Percentiles rank a stretch among this genome's conserved stretches.
Conservation (phyloP, 2,329 filamentous ascomycete genomes). For the Tolypocladium sp. region DNA sequence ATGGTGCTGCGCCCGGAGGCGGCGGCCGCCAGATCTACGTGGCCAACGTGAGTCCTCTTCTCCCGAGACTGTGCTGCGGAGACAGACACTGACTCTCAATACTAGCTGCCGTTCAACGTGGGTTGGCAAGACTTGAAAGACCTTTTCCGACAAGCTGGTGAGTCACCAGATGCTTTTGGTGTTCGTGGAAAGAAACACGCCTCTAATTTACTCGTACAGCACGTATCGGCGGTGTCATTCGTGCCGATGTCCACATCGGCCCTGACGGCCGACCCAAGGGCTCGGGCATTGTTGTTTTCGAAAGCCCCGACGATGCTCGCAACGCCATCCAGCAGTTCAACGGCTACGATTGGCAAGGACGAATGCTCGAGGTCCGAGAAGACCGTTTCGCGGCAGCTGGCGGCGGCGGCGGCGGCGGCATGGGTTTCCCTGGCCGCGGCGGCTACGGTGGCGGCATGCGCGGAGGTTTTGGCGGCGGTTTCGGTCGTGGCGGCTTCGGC, state of each 20-base stretch:
- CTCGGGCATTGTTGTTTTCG: constrained; percentile 93
- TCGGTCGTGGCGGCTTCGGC: constrained; percentile 36
- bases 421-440: constrained; percentile 47
- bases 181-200: constrained; percentile 4
- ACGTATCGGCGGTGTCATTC: constrained; percentile 71
- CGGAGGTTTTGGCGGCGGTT: constrained; percentile 49
- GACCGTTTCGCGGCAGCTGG: constrained; percentile 72
- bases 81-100: constrained; percentile 5
- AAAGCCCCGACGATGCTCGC: constrained; percentile 86
- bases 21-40: constrained; percentile 87
- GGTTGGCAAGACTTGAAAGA: constrained; percentile 99
- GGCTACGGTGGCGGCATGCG: constrained; percentile 50
- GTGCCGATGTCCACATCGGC: constrained; percentile 88
- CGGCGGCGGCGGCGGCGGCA: constrained; percentile 41
- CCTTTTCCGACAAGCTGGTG: constrained; percentile 95
- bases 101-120: constrained; percentile 88
- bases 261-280: constrained; percentile 92
- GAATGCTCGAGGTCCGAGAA: constrained; percentile 86
- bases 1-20: constrained; percentile 35
- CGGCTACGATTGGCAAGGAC: constrained; percentile 96
- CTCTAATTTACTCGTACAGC: constrained; percentile 18
- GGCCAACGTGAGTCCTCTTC: constrained; percentile 80
- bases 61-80: background rate
- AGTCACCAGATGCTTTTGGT: constrained; percentile 28
- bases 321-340: constrained; percentile 97